Evolutionary conservation across 768 basidiomycete genomes (phyloP).

Genomic region (Xanthoconium purpureum): DNA sequence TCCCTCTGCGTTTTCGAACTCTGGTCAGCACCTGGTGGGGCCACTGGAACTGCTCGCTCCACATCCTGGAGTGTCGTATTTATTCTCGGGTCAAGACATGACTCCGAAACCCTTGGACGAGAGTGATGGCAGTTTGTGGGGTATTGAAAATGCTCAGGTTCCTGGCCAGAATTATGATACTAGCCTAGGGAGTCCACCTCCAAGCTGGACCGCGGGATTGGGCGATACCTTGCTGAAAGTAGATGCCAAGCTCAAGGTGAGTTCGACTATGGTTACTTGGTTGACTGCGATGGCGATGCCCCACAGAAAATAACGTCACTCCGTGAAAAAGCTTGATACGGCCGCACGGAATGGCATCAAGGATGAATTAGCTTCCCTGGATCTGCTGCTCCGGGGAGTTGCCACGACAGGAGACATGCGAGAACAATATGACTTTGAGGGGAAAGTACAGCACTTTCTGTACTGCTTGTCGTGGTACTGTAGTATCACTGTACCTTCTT

Average conservation of each 20-base stretch:
- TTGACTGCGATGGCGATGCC: background rate
- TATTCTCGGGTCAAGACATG: conserved; percentile 46
- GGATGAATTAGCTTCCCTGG: conserved; percentile 78
- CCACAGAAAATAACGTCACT: conserved; percentile 77
- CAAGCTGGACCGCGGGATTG: conserved; percentile 58
- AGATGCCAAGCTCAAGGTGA: conserved; percentile 80
- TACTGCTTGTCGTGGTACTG: conserved; percentile 19
- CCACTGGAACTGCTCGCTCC: conserved; percentile 73
- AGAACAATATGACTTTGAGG: conserved; percentile 45
- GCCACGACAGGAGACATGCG: conserved; percentile 34
- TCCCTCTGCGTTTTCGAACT: conserved; percentile 70
- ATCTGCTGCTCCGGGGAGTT: conserved; percentile 69
- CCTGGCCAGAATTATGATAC: conserved; percentile 29
- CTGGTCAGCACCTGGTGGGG: conserved; percentile 71
- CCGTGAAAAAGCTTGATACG: conserved; percentile 82
- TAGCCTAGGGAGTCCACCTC: conserved; percentile 47
- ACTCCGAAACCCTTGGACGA: conserved; percentile 39
- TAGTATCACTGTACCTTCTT: conserved; percentile 18
- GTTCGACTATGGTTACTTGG: conserved; percentile 17
- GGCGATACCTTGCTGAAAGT: conserved; percentile 78
- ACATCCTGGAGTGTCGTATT: conserved; percentile 79
- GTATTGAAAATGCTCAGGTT: conserved; percentile 55
- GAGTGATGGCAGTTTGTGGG: conserved; percentile 63
- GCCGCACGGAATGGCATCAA: conserved; percentile 78
- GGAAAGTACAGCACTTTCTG: conserved; percentile 30